Conservation (phyloP, 805 yeast genomes). For the Monosporozyma servazzii region DNA sequence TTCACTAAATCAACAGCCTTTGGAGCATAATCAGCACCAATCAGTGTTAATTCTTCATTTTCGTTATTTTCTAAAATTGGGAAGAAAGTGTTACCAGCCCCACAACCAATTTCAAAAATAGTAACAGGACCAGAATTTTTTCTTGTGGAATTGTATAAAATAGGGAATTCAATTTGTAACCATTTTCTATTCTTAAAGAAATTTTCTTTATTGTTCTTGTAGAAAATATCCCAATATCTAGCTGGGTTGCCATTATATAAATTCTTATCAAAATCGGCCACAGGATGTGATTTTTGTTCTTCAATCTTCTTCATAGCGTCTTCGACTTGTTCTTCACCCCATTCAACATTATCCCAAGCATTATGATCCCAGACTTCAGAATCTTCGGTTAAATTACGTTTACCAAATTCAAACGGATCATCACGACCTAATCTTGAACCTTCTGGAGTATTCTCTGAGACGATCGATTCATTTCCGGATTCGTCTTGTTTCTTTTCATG, state of each 20-base stretch:
- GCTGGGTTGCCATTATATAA: constrained; percentile 80
- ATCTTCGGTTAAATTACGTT: constrained; percentile 59
- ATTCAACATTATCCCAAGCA: constrained; percentile 93
- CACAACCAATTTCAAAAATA: constrained; percentile 92
- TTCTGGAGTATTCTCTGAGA: constrained; percentile 5
- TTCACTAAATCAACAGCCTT: constrained; percentile 84
- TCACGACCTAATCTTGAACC: constrained; percentile 66
- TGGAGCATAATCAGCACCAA: constrained; percentile 84
- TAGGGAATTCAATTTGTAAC: constrained; percentile 91
- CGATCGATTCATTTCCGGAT: not conserved
- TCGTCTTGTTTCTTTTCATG: constrained; percentile 14
- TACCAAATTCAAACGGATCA: constrained; percentile 87
- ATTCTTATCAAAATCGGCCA: constrained; percentile 74
- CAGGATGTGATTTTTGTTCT: constrained; percentile 74
- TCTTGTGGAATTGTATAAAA: constrained; percentile 67
- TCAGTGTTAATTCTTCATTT: constrained; percentile 62
- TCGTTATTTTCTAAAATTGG: constrained; percentile 79
- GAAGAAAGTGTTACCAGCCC: constrained; percentile 94
- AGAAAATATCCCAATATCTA: constrained; percentile 90
- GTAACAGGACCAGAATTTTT: constrained; percentile 60
- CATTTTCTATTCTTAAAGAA: constrained; percentile 95
- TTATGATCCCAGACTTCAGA: constrained; percentile 85
- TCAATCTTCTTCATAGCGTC: constrained; percentile 68
- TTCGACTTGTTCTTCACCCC: constrained; percentile 83
- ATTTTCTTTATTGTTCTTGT: constrained; percentile 81